Percentiles rank a stretch among this genome's conserved stretches.
These are phyloP conservation scores for Spiraea crenata DNA, from an alignment of 331 rosid species.

Conservation along the genomic window DNA sequence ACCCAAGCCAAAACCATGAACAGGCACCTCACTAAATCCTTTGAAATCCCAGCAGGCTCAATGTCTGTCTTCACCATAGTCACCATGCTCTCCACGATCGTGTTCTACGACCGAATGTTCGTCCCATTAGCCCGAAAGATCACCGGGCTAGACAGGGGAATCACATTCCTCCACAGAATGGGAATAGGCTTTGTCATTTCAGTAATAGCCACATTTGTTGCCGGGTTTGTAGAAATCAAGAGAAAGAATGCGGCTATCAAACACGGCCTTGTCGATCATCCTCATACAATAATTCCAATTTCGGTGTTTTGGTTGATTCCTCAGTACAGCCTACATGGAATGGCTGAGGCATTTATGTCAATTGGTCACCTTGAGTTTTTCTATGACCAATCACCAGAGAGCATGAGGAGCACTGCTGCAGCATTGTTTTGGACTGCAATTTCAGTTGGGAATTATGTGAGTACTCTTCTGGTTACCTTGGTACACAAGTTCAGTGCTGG, in stretches of 20 bases:
- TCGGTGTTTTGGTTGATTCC: conserved; percentile 88
- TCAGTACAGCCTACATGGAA: conserved; percentile 83
- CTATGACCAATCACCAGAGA: conserved; percentile 91
- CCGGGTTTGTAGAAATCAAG: conserved; percentile 67
- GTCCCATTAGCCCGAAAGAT: conserved; percentile 53
- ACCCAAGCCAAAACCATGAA: conserved; percentile 87
- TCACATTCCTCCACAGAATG: conserved; percentile 75
- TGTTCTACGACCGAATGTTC: conserved; percentile 66
- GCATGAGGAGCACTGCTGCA: conserved; percentile 89
- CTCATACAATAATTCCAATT: conserved; percentile 52
- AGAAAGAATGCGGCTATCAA: conserved; percentile 52
- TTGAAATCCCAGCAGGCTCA: conserved; percentile 89
- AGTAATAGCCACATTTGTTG: conserved; percentile 61
- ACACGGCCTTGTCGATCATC: conserved; percentile 45
- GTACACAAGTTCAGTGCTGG: conserved; percentile 61
- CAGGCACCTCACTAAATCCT: conserved; percentile 56
- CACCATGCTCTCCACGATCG: conserved; percentile 72
- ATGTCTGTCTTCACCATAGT: conserved; percentile 67
- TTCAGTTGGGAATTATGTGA: conserved; percentile 65
- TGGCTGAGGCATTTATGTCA: conserved; percentile 97
- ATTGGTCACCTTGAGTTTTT: conserved; percentile 91
- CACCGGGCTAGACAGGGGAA: conserved; percentile 88
- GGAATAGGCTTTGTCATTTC: conserved; percentile 84
- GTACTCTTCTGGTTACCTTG: conserved; percentile 64
- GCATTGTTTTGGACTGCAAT: conserved; percentile 83